Percentiles rank a stretch among this genome's conserved stretches.
phyloP scores from a whole-genome alignment of 192 early-diverging fungal genomes.

The Linnemannia zychae region DNA sequence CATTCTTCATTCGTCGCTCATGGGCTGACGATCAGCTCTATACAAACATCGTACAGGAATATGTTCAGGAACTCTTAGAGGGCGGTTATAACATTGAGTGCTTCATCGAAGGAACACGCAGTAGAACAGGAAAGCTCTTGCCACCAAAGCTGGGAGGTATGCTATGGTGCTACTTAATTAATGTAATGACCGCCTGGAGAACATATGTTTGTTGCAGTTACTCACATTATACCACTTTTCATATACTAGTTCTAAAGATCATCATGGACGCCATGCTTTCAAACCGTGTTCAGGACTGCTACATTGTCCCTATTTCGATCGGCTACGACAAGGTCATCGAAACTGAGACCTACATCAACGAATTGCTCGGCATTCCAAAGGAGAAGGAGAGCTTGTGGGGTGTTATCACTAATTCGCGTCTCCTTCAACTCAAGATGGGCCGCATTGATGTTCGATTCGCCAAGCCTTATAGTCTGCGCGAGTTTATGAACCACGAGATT shows the following conservation, averaged over 20 bases:
- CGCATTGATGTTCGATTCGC: slow-evolving; percentile 87
- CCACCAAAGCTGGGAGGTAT: slow-evolving; percentile 80
- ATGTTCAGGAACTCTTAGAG: slow-evolving; percentile 77
- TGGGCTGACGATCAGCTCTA: slow-evolving; percentile 87
- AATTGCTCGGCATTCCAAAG: slow-evolving; percentile 85
- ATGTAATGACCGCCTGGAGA: neutral
- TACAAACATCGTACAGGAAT: slow-evolving; percentile 78
- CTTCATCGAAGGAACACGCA: slow-evolving; percentile 88
- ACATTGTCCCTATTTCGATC: slow-evolving; percentile 85
- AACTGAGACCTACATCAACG: slow-evolving; percentile 82
- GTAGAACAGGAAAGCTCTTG: slow-evolving; percentile 84
- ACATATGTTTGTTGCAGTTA: neutral
- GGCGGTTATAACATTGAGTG: slow-evolving; percentile 86
- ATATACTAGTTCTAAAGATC: slow-evolving; percentile 76
- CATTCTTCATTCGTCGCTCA: slow-evolving; percentile 83
- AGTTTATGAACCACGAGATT: slow-evolving; percentile 74
- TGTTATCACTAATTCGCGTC: slow-evolving; percentile 68
- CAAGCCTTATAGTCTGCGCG: slow-evolving; percentile 78
- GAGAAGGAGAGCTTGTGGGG: slow-evolving; percentile 82
- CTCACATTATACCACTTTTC: neutral
- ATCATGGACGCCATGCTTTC: slow-evolving; percentile 78
- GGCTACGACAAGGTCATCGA: slow-evolving; percentile 92
- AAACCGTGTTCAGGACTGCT: slow-evolving; percentile 72
- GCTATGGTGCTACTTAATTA: neutral
- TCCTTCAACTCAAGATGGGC: slow-evolving; percentile 82